Percentiles rank a stretch among this genome's conserved stretches.
phyloP scores from a whole-genome alignment of 208 protist genomes.

The Eutreptiella sp. region DNA sequence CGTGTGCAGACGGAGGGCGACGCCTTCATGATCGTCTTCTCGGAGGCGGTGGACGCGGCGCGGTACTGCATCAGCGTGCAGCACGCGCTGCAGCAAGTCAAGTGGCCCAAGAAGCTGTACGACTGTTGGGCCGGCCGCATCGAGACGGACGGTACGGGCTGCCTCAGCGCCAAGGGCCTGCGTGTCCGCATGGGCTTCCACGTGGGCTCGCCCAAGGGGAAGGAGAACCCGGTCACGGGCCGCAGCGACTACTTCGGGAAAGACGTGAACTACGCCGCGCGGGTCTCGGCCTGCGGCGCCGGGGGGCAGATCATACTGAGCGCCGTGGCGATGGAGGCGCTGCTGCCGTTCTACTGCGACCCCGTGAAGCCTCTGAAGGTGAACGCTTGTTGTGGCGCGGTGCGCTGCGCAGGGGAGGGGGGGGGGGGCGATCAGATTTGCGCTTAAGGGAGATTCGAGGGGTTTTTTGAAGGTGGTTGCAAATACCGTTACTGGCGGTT shows the following conservation, averaged over 20 bases:
- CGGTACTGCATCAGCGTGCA: slow-evolving; percentile 3
- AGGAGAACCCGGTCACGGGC: too few relatives aligned
- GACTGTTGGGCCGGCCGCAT: too few relatives aligned
- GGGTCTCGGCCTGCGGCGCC: neutral
- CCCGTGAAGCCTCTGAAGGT: too few relatives aligned
- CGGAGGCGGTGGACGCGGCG: slow-evolving; percentile 5
- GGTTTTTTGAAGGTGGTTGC: too few relatives aligned
- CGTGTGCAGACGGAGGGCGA: slow-evolving; percentile 39
- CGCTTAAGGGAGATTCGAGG: too few relatives aligned
- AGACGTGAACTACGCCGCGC: neutral
- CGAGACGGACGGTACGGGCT: too few relatives aligned
- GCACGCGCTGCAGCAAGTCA: neutral
- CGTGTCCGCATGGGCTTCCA: neutral
- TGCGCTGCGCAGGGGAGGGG: too few relatives aligned
- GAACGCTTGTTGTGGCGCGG: too few relatives aligned
- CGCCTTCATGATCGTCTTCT: slow-evolving; percentile 36
- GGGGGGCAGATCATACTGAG: neutral
- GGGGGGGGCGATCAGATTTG: too few relatives aligned
- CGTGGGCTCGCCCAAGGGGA: neutral
- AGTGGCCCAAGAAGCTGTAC: slow-evolving; percentile 35
- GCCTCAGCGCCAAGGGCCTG: too few relatives aligned
- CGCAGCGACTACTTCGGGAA: neutral
- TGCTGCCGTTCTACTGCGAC: too few relatives aligned
- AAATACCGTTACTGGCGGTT: too few relatives aligned
- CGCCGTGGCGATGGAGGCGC: neutral